Conservation (phyloP, 371 early-diverging fungal genomes). For the Haplosporangium sp. region DNA sequence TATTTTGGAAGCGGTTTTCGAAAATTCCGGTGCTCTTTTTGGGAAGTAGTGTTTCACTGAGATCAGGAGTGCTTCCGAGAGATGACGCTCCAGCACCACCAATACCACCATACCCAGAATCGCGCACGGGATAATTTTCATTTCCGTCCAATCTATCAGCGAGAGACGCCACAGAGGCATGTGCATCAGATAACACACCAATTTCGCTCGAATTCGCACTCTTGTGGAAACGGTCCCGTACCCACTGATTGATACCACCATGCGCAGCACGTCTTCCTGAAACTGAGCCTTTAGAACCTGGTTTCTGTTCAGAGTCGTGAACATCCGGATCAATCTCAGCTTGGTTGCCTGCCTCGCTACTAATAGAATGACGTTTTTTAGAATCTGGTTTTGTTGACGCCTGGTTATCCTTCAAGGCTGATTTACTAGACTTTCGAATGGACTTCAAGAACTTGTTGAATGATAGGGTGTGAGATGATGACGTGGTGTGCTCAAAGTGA, state of each 20-base stretch:
- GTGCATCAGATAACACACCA: slow-evolving; percentile 8
- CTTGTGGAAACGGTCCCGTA: slow-evolving; percentile 47
- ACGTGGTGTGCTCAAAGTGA: neutral
- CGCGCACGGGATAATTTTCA: slow-evolving; percentile 19
- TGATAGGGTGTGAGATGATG: slow-evolving; percentile 25
- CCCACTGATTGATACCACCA: slow-evolving; percentile 42
- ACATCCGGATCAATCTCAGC: slow-evolving; percentile 23
- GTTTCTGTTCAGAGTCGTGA: slow-evolving; percentile 15
- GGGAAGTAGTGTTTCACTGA: neutral
- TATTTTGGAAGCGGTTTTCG: slow-evolving; percentile 37
- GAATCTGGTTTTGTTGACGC: neutral
- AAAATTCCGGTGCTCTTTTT: slow-evolving; percentile 14
- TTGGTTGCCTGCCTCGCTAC: slow-evolving; percentile 27
- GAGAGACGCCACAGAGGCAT: slow-evolving; percentile 22
- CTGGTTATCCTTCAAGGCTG: slow-evolving; percentile 16
- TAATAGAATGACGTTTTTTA: slow-evolving; percentile 28
- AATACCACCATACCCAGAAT: slow-evolving; percentile 40
- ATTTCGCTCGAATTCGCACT: slow-evolving; percentile 37
- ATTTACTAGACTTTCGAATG: slow-evolving; percentile 37
- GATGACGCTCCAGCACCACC: slow-evolving; percentile 14
- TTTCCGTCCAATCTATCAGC: slow-evolving; percentile 2
- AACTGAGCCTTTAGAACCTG: slow-evolving; percentile 14
- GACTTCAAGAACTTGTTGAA: slow-evolving; percentile 48
- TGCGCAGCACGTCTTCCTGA: slow-evolving; percentile 5
- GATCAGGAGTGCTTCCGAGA: slow-evolving; percentile 22